Evolutionary conservation across 345 rosid genomes (phyloP).

Genomic region (Lagerstroemia speciosa): DNA sequence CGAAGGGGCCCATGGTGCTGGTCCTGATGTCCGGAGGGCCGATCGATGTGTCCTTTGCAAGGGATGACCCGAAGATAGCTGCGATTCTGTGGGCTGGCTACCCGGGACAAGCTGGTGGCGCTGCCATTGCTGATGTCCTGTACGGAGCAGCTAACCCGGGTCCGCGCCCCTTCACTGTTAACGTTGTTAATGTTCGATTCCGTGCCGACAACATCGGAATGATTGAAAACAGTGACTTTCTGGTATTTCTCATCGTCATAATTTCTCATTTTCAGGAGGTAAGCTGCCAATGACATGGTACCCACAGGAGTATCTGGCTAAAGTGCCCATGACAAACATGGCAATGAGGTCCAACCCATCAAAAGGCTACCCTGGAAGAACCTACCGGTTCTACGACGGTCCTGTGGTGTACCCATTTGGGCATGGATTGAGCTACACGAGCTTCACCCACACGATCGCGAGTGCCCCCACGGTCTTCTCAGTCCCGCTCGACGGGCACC

Average conservation of each 20-base stretch:
- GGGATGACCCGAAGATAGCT: slow-evolving; percentile 32
- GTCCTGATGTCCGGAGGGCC: slow-evolving; percentile 91
- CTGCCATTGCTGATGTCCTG: slow-evolving; percentile 72
- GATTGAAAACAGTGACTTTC: not conserved
- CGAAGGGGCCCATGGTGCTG: slow-evolving; percentile 53
- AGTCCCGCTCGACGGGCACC: slow-evolving; percentile 44
- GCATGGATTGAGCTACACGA: slow-evolving; percentile 75
- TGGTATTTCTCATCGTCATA: too few species aligned
- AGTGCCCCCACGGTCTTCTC: slow-evolving; percentile 43
- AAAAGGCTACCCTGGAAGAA: slow-evolving; percentile 66
- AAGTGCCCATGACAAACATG: slow-evolving; percentile 85
- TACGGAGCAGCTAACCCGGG: slow-evolving; percentile 73
- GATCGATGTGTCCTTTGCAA: slow-evolving; percentile 60
- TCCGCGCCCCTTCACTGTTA: slow-evolving; percentile 2
- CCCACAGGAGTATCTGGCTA: slow-evolving; percentile 52
- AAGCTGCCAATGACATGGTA: slow-evolving; percentile 92
- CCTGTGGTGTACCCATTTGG: slow-evolving; percentile 79
- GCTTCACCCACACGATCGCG: slow-evolving; percentile 42
- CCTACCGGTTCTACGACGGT: slow-evolving; percentile 78
- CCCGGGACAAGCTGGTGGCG: slow-evolving; percentile 88
- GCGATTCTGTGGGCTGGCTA: slow-evolving; percentile 92
- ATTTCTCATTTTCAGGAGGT: slow-evolving; percentile 36
- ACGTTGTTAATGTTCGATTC: too few species aligned
- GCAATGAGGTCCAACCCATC: slow-evolving; percentile 55
- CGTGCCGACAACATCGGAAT: not conserved